Conservation (phyloP, 1,284 basidiomycete species). For the Ceratorhiza oryzae-sativae region DNA sequence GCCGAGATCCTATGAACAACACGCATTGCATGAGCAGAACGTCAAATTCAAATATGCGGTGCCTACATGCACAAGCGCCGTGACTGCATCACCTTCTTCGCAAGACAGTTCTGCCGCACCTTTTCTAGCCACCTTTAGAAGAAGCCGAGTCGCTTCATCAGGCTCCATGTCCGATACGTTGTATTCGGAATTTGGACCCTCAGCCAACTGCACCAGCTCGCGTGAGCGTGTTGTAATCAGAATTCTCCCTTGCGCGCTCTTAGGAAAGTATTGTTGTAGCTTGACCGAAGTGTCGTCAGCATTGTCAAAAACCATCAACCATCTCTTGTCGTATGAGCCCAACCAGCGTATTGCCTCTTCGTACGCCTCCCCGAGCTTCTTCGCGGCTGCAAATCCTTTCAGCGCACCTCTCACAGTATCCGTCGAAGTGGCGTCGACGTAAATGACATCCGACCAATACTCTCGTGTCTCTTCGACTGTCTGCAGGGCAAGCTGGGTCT, state of each 20-base stretch:
- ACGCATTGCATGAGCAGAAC: not conserved
- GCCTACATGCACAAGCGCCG: not conserved
- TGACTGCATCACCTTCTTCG: not conserved
- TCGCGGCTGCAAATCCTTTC: not conserved
- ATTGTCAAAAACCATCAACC: conserved; percentile 39
- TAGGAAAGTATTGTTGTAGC: conserved; percentile 12
- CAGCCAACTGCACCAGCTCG: not conserved
- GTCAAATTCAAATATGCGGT: not conserved
- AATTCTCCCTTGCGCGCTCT: not conserved
- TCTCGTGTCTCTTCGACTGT: not conserved
- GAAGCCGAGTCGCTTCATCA: conserved; percentile 2
- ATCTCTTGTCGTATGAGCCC: not conserved
- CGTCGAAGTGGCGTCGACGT: conserved; percentile 21
- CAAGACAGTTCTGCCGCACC: not conserved
- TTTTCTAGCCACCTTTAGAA: not conserved
- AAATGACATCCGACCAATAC: conserved; percentile 14
- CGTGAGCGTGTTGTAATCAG: conserved; percentile 22
- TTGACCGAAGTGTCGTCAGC: conserved; percentile 17
- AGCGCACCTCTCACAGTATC: conserved; percentile 3
- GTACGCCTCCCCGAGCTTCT: not conserved
- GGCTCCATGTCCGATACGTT: conserved; percentile 18
- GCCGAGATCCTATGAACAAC: conserved; percentile 3
- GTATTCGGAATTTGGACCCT: not conserved
- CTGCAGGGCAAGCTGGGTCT: conserved; percentile 18
- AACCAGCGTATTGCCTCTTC: conserved; percentile 22